Percentiles rank a stretch among this genome's conserved stretches.
phyloP scores from a whole-genome alignment of 306 rosid genomes.

The Arachis hypogaea region DNA sequence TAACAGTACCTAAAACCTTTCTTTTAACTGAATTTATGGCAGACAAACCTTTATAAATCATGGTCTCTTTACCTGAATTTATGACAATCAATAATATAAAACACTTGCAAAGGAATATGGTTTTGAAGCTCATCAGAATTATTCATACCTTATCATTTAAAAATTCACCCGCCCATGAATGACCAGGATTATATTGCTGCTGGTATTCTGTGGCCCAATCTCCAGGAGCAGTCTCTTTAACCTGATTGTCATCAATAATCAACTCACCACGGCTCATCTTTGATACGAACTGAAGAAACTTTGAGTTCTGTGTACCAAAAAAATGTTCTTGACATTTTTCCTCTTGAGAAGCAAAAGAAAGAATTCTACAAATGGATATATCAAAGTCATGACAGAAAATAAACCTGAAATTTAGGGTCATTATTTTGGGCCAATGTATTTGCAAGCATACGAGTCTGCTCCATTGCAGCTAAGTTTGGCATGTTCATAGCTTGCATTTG shows the following conservation, averaged over 20 bases:
- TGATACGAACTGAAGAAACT: conserved; percentile 92
- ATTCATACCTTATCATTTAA: conserved; percentile 53
- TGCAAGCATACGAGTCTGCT: conserved; percentile 97
- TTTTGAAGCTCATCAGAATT: conserved; percentile 25
- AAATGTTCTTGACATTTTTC: conserved; percentile 9
- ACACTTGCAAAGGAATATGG: conserved; percentile 32
- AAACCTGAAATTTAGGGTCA: conserved; percentile 98
- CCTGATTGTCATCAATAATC: conserved; percentile 88
- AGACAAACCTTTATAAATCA: background rate
- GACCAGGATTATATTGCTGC: conserved; percentile 61
- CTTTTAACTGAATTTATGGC: conserved; percentile 12
- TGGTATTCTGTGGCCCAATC: conserved; percentile 91
- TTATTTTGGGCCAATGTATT: conserved; percentile 83
- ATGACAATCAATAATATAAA: conserved; percentile 22
- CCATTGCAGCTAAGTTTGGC: conserved; percentile 80
- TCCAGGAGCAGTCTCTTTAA: conserved; percentile 72
- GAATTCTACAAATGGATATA: conserved; percentile 29
- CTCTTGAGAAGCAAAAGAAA: background rate
- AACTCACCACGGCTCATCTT: conserved; percentile 99
- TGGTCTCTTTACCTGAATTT: background rate
- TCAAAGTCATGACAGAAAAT: conserved; percentile 30
- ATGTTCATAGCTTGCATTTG: conserved; percentile 69
- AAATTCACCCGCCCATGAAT: conserved; percentile 88
- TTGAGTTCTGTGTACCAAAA: conserved; percentile 76
- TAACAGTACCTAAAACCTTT: conserved; percentile 16